These are phyloP conservation scores for Metschnikowia chrysomelidarum DNA, from an alignment of 805 yeast genomes.

Conservation along the genomic window DNA sequence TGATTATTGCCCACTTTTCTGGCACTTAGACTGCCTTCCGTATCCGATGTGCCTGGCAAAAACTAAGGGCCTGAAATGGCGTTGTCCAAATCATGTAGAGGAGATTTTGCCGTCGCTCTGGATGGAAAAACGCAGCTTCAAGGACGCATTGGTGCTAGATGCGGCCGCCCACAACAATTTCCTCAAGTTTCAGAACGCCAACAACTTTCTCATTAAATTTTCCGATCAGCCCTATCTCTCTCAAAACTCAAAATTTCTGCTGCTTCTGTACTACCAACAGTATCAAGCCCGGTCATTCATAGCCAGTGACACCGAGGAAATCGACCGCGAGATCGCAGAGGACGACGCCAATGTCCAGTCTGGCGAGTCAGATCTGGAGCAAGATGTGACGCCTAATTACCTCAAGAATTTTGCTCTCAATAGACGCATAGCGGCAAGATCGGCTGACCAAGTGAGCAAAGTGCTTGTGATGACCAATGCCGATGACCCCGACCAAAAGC, in stretches of 20 bases:
- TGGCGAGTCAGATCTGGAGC: constrained; percentile 23
- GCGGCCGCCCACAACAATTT: constrained; percentile 43
- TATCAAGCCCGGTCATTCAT: constrained; percentile 27
- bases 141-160: constrained; percentile 51
- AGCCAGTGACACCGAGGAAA: constrained; percentile 10
- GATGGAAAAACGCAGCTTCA: constrained; percentile 43
- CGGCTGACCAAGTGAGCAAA: constrained; percentile 15
- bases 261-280: constrained; percentile 31
- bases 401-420: constrained; percentile 31
- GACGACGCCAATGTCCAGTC: constrained; percentile 37
- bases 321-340: constrained; percentile 6
- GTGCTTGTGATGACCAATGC: constrained; percentile 18
- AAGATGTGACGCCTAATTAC: constrained; percentile 35
- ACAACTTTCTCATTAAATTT: constrained; percentile 32
- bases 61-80: constrained; percentile 79
- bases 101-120: constrained; percentile 41
- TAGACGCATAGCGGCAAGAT: constrained; percentile 33
- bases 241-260: constrained; percentile 16
- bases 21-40: constrained; percentile 87
- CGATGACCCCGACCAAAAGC: constrained; percentile 26
- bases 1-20: constrained; percentile 76
- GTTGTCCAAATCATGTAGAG: constrained; percentile 83
- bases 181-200: constrained; percentile 28
- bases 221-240: constrained; percentile 33
- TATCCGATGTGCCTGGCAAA: constrained; percentile 75